Evolutionary conservation across 345 rosid species (phyloP), one percentile per base, ranked within the genome.

Genomic region (Anastatica hierochuntica): DNA sequence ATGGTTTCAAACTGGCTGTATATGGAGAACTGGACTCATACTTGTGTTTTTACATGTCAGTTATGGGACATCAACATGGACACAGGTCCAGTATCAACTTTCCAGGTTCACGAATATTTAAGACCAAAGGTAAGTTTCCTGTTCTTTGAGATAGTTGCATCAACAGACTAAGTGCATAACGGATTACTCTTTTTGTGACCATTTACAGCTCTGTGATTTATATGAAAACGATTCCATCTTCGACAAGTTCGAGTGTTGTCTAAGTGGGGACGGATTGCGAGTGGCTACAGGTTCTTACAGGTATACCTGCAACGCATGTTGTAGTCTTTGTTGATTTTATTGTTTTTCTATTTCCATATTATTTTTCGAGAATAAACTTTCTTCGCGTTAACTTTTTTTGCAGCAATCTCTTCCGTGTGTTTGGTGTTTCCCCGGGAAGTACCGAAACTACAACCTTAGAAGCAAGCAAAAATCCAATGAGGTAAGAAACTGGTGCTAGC

Each of bases 271-370:
- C 72, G 97, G 97, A 58, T 39, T 72, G 47, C 85, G 97, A 67
- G 92, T 83, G 43, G 94, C 95, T 30, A 83, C 99, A 39, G 99
- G 97, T 55, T 94, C 99, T 69, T 94, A 88, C 85, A 94, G 99
- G 99, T 92, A 48, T 49, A 51, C 23, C 33, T 58, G 35, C 16
- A 49, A 10, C 14, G n/a, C n/a, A n/a, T n/a, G n/a, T n/a, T n/a
- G n/a, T n/a, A n/a, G n/a, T n/a, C n/a, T n/a, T n/a, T 38, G 39
- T 12, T 41, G 8, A 10, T 21, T 36, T 23, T 6, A 20, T 6
- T 14, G 3, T 23, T 2, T 13, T 8, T 34, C 26, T 23, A 7
- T 14, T 40, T 9, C 33, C 3, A 24, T 7, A 16, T 26, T 31
- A 8, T 19, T 27, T 19, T 12, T 53, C 27, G 15, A 14, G 61